Evolutionary conservation across 2,329 filamentous ascomycete genomes (phyloP), one percentile per base, ranked within the genome.

Genomic region (Phialocephala subalpina): DNA sequence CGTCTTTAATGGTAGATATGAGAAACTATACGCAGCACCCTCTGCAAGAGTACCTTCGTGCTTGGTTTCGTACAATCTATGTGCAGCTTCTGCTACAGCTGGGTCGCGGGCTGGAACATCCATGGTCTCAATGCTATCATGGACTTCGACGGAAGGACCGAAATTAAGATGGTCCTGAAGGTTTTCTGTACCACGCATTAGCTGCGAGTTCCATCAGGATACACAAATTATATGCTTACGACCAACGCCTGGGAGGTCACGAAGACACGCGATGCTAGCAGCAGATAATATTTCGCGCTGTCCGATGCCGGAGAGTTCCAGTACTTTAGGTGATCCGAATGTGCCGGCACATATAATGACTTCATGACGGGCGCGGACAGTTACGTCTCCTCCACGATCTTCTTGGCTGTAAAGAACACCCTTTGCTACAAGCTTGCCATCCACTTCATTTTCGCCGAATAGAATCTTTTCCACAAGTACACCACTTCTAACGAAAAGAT

Each of bases 401-500:
- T 38, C 35, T 38, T 7, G 35, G 7, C 35, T 38, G 59, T 45
- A 40, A 7, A 65, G 58, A n/a, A 60, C 63, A n/a, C 64, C 60
- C 35, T 68, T 66, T 16, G 63, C 60, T 20, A 56, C 57, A 25
- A 55, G 45, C 18, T 58, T 49, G 29, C 47, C 60, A 33, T 58
- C 20, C 55, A 12, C 36, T 11, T 36, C 33, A 14, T 58, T 29
- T 20, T 20, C 33, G 27, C 29, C 33, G 33, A 58, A 58, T 14
- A 58, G 33, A 76, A 97, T 81, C 78, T 89, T 91, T 76, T 87
- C 91, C 67, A 97, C 93, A 88, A 92, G 94, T 22, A 92, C 91
- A 75, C 95, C 90, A 75, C 92, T 96, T 65, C 97, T 82, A 67
- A 97, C 84, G 49, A 91, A 94, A 77, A 97, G 79, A 81, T 97